A percentile compares a stretch with the other conserved stretches of the same genome.
phyloP scores from a whole-genome alignment of 2,329 filamentous ascomycete species.

The Fusarium brachygibbosum region DNA sequence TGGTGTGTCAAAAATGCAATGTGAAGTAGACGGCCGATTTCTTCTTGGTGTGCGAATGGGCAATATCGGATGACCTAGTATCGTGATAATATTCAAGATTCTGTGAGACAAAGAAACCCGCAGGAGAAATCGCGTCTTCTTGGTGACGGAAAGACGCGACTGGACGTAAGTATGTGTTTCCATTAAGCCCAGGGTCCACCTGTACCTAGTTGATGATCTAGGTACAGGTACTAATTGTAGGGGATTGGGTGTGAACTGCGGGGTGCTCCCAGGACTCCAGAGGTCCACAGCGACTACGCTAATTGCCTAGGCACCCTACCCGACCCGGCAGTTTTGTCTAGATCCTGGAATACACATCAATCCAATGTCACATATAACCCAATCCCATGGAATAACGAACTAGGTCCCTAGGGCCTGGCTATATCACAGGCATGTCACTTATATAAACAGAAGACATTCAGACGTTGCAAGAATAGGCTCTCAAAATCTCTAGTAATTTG shows the following conservation, averaged over 20 bases:
- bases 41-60: not conserved
- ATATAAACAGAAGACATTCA: not conserved
- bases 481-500: constrained; percentile 25
- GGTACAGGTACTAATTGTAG: not conserved
- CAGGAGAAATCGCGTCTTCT: constrained; percentile 21
- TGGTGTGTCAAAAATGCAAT: not conserved
- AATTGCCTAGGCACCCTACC: no score
- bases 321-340: not conserved
- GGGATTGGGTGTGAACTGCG: not conserved
- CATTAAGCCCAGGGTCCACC: not conserved
- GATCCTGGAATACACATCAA: not conserved
- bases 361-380: constrained; percentile 3
- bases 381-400: not conserved
- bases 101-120: constrained; percentile 6
- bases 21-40: not conserved
- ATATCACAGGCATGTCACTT: not conserved
- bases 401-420: not conserved
- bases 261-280: not conserved
- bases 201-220: no score
- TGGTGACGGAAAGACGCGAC: constrained; percentile 28
- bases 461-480: not conserved
- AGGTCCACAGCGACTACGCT: not conserved
- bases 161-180: not conserved
- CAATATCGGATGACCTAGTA: not conserved
- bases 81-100: not conserved